Evolutionary conservation across 2,329 filamentous ascomycete genomes (phyloP).

Genomic region (Colletotrichum echinochloae): DNA sequence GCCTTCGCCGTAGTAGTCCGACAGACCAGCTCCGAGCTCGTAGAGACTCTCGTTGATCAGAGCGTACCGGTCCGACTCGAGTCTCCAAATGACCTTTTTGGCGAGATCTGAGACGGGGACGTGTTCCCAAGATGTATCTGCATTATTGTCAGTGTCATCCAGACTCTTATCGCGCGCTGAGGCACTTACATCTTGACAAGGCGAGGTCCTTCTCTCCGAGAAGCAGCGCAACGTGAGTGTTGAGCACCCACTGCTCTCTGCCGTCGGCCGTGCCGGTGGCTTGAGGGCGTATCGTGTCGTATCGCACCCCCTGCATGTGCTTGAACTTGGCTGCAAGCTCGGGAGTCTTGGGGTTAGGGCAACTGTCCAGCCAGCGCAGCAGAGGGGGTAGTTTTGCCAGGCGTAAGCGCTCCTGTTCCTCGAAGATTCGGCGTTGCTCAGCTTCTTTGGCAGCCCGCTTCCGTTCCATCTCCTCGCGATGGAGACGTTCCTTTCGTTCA

Average conservation of each 20-base stretch:
- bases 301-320: constrained; percentile 70
- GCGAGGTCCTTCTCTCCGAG: constrained; percentile 73
- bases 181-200: constrained; percentile 68
- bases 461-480: constrained; percentile 60
- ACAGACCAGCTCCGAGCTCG: constrained; percentile 65
- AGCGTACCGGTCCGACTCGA: constrained; percentile 68
- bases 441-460: constrained; percentile 64
- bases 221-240: constrained; percentile 72
- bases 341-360: constrained; percentile 62
- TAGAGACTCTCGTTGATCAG: constrained; percentile 63
- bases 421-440: constrained; percentile 61
- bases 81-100: constrained; percentile 70
- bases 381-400: constrained; percentile 70
- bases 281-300: constrained; percentile 70
- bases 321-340: constrained; percentile 67
- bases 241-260: constrained; percentile 75
- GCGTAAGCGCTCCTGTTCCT: constrained; percentile 66
- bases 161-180: no score
- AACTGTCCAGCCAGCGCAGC: constrained; percentile 69
- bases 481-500: constrained; percentile 58
- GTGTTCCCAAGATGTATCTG: constrained; percentile 71
- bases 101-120: constrained; percentile 64
- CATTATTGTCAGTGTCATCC: constrained; percentile 7
- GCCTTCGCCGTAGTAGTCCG: constrained; percentile 61
- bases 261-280: constrained; percentile 65